phyloP scores from a whole-genome alignment of 129 eudicot species.

The Helichrysum umbraculigerum region DNA sequence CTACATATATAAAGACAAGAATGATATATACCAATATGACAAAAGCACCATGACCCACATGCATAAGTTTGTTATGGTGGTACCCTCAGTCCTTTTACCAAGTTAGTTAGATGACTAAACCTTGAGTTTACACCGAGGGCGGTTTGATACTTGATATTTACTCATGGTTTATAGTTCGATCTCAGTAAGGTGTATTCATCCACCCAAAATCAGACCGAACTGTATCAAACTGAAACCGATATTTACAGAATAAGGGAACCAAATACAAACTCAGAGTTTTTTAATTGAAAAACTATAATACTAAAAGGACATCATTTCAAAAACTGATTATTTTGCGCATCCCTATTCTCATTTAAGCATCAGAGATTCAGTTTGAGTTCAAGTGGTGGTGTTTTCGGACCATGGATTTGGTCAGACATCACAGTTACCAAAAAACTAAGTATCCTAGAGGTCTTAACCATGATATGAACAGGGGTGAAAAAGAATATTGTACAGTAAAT shows the following conservation, averaged over 20 bases:
- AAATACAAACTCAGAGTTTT: neutral
- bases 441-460: constrained; percentile 5
- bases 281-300: neutral
- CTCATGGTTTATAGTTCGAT: neutral
- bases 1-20: constrained; percentile 37
- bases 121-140: neutral
- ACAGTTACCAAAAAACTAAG: neutral
- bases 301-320: neutral
- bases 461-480: neutral
- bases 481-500: neutral
- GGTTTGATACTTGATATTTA: neutral
- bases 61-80: constrained; percentile 41
- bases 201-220: neutral
- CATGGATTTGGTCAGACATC: neutral
- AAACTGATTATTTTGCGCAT: neutral
- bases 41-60: constrained; percentile 34
- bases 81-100: constrained; percentile 29
- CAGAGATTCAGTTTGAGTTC: neutral
- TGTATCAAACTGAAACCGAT: neutral
- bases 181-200: neutral
- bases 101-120: constrained; percentile 24
- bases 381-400: neutral
- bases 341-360: neutral
- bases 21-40: constrained; percentile 23
- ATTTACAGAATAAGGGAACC: neutral